Conservation (phyloP, 306 rosid genomes). For the cucumber (Cucumis sativus) region DNA sequence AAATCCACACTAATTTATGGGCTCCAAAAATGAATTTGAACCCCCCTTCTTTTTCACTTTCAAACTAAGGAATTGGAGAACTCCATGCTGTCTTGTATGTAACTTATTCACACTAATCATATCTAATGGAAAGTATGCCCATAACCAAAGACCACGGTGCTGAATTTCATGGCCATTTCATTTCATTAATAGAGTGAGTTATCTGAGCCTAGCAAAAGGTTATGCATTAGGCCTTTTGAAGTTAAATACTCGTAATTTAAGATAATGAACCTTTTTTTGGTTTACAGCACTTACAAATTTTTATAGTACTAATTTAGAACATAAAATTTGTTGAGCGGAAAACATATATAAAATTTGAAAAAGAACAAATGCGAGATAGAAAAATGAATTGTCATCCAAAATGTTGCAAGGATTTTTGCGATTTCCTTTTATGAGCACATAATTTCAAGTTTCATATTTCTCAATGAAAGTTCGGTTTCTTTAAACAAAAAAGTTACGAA, state of each 20-base stretch:
- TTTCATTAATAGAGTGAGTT: background rate
- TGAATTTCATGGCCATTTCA: background rate
- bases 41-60: background rate
- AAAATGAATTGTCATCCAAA: background rate
- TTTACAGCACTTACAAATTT: background rate
- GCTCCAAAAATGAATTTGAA: background rate
- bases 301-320: background rate
- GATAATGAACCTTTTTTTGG: background rate
- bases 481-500: background rate
- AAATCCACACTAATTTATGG: background rate
- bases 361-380: background rate
- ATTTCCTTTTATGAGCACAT: background rate
- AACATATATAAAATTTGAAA: background rate
- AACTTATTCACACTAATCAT: background rate
- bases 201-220: background rate
- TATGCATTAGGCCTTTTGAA: background rate
- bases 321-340: too few species aligned
- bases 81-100: background rate
- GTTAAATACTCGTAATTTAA: background rate
- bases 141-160: background rate
- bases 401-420: background rate
- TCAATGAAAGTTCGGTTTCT: background rate
- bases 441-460: too few species aligned
- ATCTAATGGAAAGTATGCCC: background rate
- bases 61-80: background rate